Evolutionary conservation across 2,329 filamentous ascomycete genomes (phyloP).

Genomic region (Nemania diffusa): DNA sequence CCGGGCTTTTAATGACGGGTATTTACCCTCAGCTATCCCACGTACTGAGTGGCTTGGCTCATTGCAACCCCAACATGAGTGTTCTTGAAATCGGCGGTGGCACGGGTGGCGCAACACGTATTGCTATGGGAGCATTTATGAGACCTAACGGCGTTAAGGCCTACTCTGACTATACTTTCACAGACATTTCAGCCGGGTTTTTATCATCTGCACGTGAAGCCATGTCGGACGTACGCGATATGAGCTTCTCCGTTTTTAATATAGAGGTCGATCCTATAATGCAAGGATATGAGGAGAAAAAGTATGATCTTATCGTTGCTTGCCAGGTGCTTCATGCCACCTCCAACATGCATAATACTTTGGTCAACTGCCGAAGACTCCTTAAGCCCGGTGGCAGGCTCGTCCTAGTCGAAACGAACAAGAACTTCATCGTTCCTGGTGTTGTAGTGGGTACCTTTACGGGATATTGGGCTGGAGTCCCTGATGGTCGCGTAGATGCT

Average conservation of each 20-base stretch:
- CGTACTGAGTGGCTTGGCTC: neutral
- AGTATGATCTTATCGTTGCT: slow-evolving; percentile 35
- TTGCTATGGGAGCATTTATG: neutral
- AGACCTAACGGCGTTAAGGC: slow-evolving; percentile 21
- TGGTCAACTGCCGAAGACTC: slow-evolving; percentile 44
- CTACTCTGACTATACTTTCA: slow-evolving; percentile 34
- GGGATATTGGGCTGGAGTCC: slow-evolving; percentile 32
- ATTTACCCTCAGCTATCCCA: slow-evolving; percentile 9
- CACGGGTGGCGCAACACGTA: slow-evolving; percentile 14
- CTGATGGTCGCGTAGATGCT: slow-evolving; percentile 17
- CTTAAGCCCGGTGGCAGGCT: slow-evolving; percentile 46
- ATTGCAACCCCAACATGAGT: slow-evolving; percentile 9
- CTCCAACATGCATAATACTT: slow-evolving; percentile 37
- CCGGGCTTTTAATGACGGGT: neutral
- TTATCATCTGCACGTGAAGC: slow-evolving; percentile 19
- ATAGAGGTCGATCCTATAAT: slow-evolving; percentile 24
- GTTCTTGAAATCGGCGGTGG: slow-evolving; percentile 20
- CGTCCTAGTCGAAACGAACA: slow-evolving; percentile 42
- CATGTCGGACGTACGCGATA: slow-evolving; percentile 25
- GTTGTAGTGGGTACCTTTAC: slow-evolving; percentile 26
- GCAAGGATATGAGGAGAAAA: slow-evolving; percentile 16
- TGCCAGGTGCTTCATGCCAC: slow-evolving; percentile 35
- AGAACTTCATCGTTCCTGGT: slow-evolving; percentile 14
- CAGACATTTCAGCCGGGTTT: slow-evolving; percentile 32
- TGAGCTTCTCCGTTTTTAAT: slow-evolving; percentile 30